Evolutionary conservation across 257 asterid genomes (phyloP), one percentile per base, ranked within the genome.

Genomic region (Ocimum tenuiflorum): DNA sequence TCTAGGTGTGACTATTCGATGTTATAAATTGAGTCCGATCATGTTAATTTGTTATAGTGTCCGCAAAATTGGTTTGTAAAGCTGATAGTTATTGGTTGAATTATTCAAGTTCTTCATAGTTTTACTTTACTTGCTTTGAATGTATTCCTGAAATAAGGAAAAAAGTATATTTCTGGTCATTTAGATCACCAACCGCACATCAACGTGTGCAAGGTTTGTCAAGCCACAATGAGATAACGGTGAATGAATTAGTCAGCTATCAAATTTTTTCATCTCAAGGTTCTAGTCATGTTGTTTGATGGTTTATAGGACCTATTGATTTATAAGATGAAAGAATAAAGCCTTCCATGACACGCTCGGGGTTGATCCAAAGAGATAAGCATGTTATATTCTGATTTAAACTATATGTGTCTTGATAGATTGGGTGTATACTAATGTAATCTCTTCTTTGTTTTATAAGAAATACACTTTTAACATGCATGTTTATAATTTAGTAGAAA

Each of bases 311-410:
- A 79, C 73, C 73, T 65, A 66, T 68, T 68, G 76, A 72, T 62
- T 71, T 79, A 78, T 78, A 67, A 74, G 84, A 80, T 76, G 78
- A 75, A 83, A n/a, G n/a, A n/a, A n/a, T 82, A 67, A 69, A 74
- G 82, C 80, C 82, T 68, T 71, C 75, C 77, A 73, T 81, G 78
- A 80, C 78, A 77, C 80, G 69, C 67, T 67, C 80, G 49, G 81
- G n/a, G 75, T 77, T 79, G 78, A 74, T 76, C 75, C 80, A 29
- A 57, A 72, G 80, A 82, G 86, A 80, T 76, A 79, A 81, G 86
- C 89, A 69, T 78, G 79, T 61, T 47, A 67, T 68, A 65, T 8
- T 67, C 78, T 63, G 42, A 58, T 54, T 67, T 69, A 46, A 52
- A 67, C n/a, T 65, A 42, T 42, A 6, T 43, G 62, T 4, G 6